A percentile compares a stretch with the other conserved stretches of the same genome.
These are phyloP conservation scores for Neolentinus lepideus DNA, from an alignment of 1,284 basidiomycete species.

Conservation along the genomic window DNA sequence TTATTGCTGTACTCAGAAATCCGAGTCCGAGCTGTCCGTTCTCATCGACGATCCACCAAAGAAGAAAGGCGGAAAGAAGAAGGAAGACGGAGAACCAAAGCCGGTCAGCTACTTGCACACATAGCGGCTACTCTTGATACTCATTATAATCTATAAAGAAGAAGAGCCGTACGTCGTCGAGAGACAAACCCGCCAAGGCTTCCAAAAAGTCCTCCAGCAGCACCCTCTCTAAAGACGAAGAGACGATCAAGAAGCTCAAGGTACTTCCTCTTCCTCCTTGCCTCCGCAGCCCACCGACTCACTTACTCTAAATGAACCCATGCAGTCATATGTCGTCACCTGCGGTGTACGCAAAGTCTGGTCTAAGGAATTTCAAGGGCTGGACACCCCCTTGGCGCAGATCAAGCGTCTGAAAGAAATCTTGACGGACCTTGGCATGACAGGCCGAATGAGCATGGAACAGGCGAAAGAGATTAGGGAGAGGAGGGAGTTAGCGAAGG, in stretches of 20 bases:
- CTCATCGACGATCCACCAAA: slow-evolving; percentile 51
- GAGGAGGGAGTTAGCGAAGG: slow-evolving; percentile 68
- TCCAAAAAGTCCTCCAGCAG: neutral
- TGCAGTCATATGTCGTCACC: slow-evolving; percentile 60
- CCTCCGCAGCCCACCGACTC: neutral
- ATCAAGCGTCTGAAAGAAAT: slow-evolving; percentile 60
- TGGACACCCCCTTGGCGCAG: slow-evolving; percentile 54
- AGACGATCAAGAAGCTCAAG: slow-evolving; percentile 53
- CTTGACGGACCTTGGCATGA: slow-evolving; percentile 72
- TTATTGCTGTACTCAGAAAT: slow-evolving; percentile 24
- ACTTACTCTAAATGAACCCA: neutral
- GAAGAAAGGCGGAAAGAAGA: slow-evolving; percentile 20
- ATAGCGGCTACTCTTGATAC: neutral
- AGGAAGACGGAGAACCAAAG: neutral
- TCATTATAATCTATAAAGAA: neutral
- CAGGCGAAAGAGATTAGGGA: slow-evolving; percentile 71
- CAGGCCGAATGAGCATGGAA: slow-evolving; percentile 66
- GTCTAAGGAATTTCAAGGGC: slow-evolving; percentile 68
- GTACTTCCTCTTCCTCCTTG: slow-evolving; percentile 20
- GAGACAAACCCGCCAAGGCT: neutral
- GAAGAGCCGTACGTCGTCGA: neutral
- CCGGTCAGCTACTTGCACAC: neutral
- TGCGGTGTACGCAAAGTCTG: slow-evolving; percentile 81
- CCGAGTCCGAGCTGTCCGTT: slow-evolving; percentile 56
- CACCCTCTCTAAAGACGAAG: slow-evolving; percentile 44